Conservation (phyloP, 2,329 filamentous ascomycete genomes). For the Ascomycota sp. region DNA sequence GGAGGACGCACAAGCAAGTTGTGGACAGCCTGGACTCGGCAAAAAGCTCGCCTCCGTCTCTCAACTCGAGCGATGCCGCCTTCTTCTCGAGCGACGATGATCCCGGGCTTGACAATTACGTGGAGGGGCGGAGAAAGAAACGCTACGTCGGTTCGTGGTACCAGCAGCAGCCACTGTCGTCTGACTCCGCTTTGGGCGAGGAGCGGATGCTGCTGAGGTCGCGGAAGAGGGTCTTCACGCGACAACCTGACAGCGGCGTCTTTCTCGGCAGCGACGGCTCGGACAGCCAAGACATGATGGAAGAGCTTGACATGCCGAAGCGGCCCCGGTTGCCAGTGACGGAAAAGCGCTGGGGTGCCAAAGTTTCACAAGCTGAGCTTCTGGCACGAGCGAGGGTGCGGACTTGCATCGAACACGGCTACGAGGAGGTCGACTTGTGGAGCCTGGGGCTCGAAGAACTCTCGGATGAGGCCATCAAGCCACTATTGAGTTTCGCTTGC, state of each 20-base stretch:
- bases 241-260: conserved; percentile 48
- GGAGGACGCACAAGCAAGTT: conserved; percentile 19
- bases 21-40: conserved; percentile 8
- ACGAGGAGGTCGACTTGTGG: conserved; percentile 41
- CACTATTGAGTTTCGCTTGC: conserved; percentile 31
- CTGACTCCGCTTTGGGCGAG: conserved; percentile 26
- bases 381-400: conserved; percentile 25
- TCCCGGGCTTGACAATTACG: conserved; percentile 44
- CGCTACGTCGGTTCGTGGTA: conserved; percentile 50
- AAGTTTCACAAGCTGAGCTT: conserved; percentile 20
- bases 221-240: conserved; percentile 29
- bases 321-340: conserved; percentile 18
- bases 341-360: conserved; percentile 9
- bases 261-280: conserved; percentile 43
- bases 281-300: conserved; percentile 21
- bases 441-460: conserved; percentile 31
- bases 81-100: conserved; percentile 57
- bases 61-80: conserved; percentile 49
- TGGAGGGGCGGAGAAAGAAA: conserved; percentile 34
- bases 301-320: conserved; percentile 11
- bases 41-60: conserved; percentile 11
- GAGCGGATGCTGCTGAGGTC: conserved; percentile 13
- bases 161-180: conserved; percentile 32
- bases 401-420: conserved; percentile 33
- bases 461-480: conserved; percentile 34